Percentiles rank a stretch among this genome's conserved stretches.
These are phyloP conservation scores for Ogataea nitratoaversa DNA, from an alignment of 805 yeast genomes.

Conservation along the genomic window DNA sequence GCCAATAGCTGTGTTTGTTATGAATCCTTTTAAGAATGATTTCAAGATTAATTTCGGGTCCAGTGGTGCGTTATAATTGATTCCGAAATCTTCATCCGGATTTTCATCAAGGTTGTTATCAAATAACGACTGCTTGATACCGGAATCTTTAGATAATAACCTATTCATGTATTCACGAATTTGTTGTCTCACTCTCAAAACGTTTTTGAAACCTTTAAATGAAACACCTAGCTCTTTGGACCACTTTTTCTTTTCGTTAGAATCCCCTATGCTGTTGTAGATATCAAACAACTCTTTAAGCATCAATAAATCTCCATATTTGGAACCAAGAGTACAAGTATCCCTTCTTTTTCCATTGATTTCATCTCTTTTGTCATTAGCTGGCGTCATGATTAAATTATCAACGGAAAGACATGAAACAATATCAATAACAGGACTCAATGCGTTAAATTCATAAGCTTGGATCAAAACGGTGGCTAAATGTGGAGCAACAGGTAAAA, in stretches of 20 bases:
- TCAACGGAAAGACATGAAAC: constrained; percentile 93
- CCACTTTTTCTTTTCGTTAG: constrained; percentile 69
- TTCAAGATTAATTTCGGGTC: constrained; percentile 62
- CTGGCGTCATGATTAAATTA: constrained; percentile 75
- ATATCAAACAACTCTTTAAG: constrained; percentile 71
- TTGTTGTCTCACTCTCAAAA: constrained; percentile 69
- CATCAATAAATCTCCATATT: constrained; percentile 79
- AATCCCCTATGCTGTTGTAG: constrained; percentile 40
- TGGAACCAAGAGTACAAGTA: constrained; percentile 64
- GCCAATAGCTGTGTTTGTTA: constrained; percentile 89
- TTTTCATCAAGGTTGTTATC: constrained; percentile 17
- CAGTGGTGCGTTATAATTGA: constrained; percentile 28
- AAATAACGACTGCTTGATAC: constrained; percentile 23
- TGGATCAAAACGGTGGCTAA: constrained; percentile 77
- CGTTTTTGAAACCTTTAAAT: constrained; percentile 76
- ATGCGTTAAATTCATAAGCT: constrained; percentile 51
- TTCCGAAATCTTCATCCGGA: constrained; percentile 20
- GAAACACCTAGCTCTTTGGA: constrained; percentile 75
- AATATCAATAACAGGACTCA: constrained; percentile 74
- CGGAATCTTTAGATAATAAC: constrained; percentile 36
- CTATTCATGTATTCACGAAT: constrained; percentile 61
- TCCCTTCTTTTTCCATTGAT: constrained; percentile 71
- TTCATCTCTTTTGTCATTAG: constrained; percentile 77
- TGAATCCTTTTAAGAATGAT: constrained; percentile 77
- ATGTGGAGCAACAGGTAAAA: constrained; percentile 89